Evolutionary conservation across 495 filamentous ascomycete genomes (phyloP), one percentile per base, ranked within the genome.

Genomic region (Annulohypoxylon bovei): DNA sequence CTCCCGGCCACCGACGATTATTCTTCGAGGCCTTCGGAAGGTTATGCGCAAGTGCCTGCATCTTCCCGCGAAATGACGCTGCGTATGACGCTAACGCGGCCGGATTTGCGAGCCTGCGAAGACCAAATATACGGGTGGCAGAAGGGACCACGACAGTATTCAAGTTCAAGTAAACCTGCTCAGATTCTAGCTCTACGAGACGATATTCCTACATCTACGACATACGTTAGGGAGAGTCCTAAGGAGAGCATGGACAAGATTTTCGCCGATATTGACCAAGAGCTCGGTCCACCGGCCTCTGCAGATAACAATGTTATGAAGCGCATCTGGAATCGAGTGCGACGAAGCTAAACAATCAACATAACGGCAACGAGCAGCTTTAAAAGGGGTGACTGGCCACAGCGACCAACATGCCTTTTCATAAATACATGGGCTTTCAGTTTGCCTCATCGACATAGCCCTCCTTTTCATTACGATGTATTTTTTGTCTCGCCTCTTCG

Each of bases 71-170:
- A 97, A 78, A 97, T 97, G 95, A 97, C 94, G 12, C 79, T 98
- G 44, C 91, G 92, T 33, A 96, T 98, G 93, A 97, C 95, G 5
- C 85, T 97, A 54, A 98, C 95, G 20, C 86, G 93, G 52, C 93
- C 94, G 0, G 95, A 97, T 74, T 85, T 97, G 56, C 88, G 92
- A 42, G 88, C 87, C 1, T 82, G 88, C 62, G 92, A 90, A 75
- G 87, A 85, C 25, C 83, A 86, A 71, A 81, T 87, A 33, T 91
- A 86, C 67, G 83, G 89, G 12, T 89, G 85, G 82, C 84, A 84
- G 49, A 80, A 81, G 82, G 46, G 83, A 28, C 25, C 67, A 62
- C 62, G 65, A 63, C 52, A 78, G 46, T 66, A 61, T 44, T 53
- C 76, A 6, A 53, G 62, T 44, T 53, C 76, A 6, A 53, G 62